phyloP scores from a whole-genome alignment of 495 filamentous ascomycete species.

The Tuber calosporum region DNA sequence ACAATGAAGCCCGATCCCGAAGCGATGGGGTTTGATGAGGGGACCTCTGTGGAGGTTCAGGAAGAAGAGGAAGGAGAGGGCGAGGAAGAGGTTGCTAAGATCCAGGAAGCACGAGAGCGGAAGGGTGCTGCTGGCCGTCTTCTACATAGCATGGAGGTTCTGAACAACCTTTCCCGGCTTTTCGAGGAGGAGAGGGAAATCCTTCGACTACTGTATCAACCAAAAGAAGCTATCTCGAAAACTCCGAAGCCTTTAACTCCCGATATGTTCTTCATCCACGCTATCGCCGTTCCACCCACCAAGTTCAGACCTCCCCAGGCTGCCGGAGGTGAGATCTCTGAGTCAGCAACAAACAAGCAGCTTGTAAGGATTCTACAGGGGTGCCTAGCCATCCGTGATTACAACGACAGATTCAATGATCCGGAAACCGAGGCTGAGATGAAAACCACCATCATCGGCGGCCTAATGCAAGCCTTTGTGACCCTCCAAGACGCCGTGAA shows the following conservation, averaged over 20 bases:
- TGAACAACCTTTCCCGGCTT: constrained; percentile 55
- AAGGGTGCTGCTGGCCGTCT: constrained; percentile 29
- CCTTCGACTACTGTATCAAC: constrained; percentile 71
- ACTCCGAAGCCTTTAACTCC: constrained; percentile 52
- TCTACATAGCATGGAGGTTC: constrained; percentile 45
- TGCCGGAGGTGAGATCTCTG: constrained; percentile 67
- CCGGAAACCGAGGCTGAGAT: constrained; percentile 44
- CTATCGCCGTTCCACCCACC: constrained; percentile 80
- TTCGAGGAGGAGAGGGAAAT: constrained; percentile 84
- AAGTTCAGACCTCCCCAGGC: constrained; percentile 82
- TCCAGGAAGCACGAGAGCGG: constrained; percentile 25
- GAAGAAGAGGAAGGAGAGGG: constrained; percentile 45
- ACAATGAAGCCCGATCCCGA: constrained; percentile 12
- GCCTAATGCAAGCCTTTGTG: constrained; percentile 45
- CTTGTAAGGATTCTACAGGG: constrained; percentile 72
- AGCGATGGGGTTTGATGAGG: constrained; percentile 43
- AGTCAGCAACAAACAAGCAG: constrained; percentile 62
- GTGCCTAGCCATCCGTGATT: constrained; percentile 63
- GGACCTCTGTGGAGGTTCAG: constrained; percentile 46
- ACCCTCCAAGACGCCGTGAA: constrained; percentile 85
- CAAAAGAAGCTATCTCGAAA: constrained; percentile 53
- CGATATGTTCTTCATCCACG: constrained; percentile 89
- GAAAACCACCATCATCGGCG: constrained; percentile 40
- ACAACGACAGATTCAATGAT: constrained; percentile 63
- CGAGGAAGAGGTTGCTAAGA: constrained; percentile 44